Base-by-base conservation (phyloP, 192 early-diverging fungal genomes). In the Dispira parvispora region DNA sequence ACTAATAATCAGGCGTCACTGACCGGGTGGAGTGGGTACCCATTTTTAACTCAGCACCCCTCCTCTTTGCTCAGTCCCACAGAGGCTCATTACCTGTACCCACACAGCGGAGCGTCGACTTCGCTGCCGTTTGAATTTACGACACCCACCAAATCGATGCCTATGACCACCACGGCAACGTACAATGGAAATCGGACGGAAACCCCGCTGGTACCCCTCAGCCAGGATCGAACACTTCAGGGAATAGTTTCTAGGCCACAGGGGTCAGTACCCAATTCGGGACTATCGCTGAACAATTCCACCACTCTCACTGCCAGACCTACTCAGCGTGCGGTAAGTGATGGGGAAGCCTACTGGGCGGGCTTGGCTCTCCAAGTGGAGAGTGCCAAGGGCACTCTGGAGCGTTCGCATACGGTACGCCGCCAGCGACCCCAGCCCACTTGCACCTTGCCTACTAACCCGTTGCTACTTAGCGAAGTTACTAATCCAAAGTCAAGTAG, bases 311-410 rank as follows among this genome's bases (percentile, higher is more conserved):
- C 23, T 1, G 21, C 18, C 53, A 55, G 21, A 21, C 12, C 53
- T 26, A 28, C 53, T 21, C 53, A 21, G 13, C 53, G 53, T 25
- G 28, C 53, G 20, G 53, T 55, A 27, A 55, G 53, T 23, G 53
- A 55, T 28, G 53, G 53, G 11, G 53, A 55, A 21, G 53, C 21
- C 11, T 55, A 55, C 53, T 55, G 53, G 53, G 53, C 53, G 12
- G 53, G 53, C 53, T 21, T 55, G 18, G 53, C 53, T 21, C 53
- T 55, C 18, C 53, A 55, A 9, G 21, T 50, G 47, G 32, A 38
- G 32, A 38, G 32, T 38, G 32, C 32, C 32, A 38, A 38, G 32
- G 32, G 1, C 32, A 38, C 32, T 6, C 32, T 6, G 32, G 32
- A 38, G 6, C 32, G 32, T 38, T 38, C 32, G 32, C 32, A 38